These are phyloP conservation scores for Meredithiella fracta DNA, from an alignment of 2,329 filamentous ascomycete species.

Conservation along the genomic window DNA sequence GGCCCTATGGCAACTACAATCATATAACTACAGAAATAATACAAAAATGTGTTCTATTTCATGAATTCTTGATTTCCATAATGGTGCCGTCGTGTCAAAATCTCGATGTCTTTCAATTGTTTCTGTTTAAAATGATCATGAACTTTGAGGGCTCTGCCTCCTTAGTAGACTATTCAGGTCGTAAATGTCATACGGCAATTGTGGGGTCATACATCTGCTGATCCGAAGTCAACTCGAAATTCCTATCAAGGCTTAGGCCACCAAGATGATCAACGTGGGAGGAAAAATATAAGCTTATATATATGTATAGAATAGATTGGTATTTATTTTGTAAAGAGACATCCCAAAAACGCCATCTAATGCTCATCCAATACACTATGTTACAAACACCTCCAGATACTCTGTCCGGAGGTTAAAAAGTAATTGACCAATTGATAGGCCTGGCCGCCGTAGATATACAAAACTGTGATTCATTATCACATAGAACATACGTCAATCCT, in stretches of 20 bases:
- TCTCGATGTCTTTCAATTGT: no score
- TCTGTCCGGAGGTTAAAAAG: not conserved
- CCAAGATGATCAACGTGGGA: not conserved
- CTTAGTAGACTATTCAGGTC: not conserved
- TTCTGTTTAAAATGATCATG: not conserved
- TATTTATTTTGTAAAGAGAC: conserved; percentile 7
- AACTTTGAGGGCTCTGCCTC: not conserved
- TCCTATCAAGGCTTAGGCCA: not conserved
- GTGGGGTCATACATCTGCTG: not conserved
- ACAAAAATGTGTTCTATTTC: no score
- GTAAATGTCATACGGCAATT: not conserved
- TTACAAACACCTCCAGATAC: conserved; percentile 3
- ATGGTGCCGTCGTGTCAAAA: no score
- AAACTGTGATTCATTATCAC: conserved; percentile 20
- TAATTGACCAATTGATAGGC: not conserved
- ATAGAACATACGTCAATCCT: not conserved
- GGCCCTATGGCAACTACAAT: no score
- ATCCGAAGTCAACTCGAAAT: not conserved
- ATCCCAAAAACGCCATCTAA: conserved; percentile 28
- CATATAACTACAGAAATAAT: no score
- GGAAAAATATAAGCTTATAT: not conserved
- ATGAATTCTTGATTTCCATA: no score
- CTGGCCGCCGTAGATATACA: conserved; percentile 21
- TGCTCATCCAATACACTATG: conserved; percentile 21
- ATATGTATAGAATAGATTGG: not conserved